Percentiles rank a stretch among this genome's conserved stretches.
Evolutionary conservation across 2,329 filamentous ascomycete species (phyloP).

Genomic region (Harringtonia aguacate): DNA sequence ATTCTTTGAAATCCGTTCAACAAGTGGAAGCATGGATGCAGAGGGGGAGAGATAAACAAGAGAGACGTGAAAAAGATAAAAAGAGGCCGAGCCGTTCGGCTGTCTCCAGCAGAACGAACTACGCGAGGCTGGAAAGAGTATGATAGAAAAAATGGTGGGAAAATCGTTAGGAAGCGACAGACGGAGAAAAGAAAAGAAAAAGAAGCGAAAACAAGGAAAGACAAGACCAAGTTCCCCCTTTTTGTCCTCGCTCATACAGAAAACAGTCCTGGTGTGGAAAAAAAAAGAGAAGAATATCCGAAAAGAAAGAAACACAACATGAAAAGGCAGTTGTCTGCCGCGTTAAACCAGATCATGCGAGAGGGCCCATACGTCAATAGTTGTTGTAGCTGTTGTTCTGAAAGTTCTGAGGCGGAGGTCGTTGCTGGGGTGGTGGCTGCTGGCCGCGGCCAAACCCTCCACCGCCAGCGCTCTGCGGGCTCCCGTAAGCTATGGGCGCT

Average conservation of each 20-base stretch:
- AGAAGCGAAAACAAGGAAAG: not conserved
- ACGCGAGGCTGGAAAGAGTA: not conserved
- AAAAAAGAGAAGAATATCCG: not conserved
- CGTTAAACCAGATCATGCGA: not conserved
- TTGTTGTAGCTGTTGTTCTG: too few species aligned
- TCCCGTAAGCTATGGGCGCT: conserved; percentile 62
- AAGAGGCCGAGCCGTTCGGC: not conserved
- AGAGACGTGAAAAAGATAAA: not conserved
- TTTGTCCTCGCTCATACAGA: too few species aligned
- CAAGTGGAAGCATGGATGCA: not conserved
- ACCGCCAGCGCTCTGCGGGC: conserved; percentile 65
- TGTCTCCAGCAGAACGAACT: not conserved
- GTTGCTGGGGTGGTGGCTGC: not conserved
- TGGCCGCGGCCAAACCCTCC: not conserved
- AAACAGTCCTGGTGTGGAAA: too few species aligned
- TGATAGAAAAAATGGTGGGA: not conserved
- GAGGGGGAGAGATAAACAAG: not conserved
- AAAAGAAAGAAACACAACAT: not conserved
- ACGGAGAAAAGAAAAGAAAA: not conserved
- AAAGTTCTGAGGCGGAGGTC: not conserved
- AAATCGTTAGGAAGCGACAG: too few species aligned
- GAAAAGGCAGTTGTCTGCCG: not conserved
- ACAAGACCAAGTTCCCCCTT: not conserved
- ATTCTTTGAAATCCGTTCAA: conserved; percentile 1
- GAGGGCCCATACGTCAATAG: too few species aligned